A percentile compares a stretch with the other conserved stretches of the same genome.
Conservation (phyloP, 441 rosid genomes). For the Raphanus hybrid region DNA sequence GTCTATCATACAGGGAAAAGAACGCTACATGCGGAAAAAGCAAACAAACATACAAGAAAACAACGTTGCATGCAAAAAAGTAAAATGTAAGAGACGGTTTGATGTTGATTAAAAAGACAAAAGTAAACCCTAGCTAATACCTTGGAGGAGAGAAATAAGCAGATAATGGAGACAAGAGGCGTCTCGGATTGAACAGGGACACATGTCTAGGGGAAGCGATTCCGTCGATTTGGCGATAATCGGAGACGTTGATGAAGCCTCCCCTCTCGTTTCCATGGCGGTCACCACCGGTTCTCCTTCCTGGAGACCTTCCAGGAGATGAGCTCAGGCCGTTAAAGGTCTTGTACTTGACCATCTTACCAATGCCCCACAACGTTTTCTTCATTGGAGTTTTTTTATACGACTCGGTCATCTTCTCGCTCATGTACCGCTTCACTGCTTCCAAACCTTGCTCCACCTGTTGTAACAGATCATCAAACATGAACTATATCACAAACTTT, state of each 20-base stretch:
- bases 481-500: background rate
- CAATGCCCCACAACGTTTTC: constrained; percentile 68
- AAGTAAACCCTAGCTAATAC: constrained; percentile 10
- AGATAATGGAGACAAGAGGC: constrained; percentile 62
- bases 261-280: constrained; percentile 18
- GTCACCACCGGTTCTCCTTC: constrained; percentile 17
- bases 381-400: constrained; percentile 44
- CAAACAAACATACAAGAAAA: too few species aligned
- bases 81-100: too few species aligned
- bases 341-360: constrained; percentile 65
- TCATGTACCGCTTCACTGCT: constrained; percentile 65
- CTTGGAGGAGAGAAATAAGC: constrained; percentile 42
- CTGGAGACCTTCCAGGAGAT: constrained; percentile 37
- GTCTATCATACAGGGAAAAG: too few species aligned
- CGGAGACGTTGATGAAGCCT: constrained; percentile 46
- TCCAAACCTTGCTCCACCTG: constrained; percentile 58
- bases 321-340: constrained; percentile 47
- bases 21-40: too few species aligned
- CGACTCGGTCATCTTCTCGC: constrained; percentile 61
- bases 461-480: constrained; percentile 8
- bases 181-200: constrained; percentile 68
- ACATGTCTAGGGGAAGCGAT: constrained; percentile 60
- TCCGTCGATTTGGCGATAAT: constrained; percentile 54
- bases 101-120: too few species aligned
- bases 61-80: too few species aligned